These are phyloP conservation scores for Ramalina peruviana DNA, from an alignment of 495 filamentous ascomycete genomes.

Conservation along the genomic window DNA sequence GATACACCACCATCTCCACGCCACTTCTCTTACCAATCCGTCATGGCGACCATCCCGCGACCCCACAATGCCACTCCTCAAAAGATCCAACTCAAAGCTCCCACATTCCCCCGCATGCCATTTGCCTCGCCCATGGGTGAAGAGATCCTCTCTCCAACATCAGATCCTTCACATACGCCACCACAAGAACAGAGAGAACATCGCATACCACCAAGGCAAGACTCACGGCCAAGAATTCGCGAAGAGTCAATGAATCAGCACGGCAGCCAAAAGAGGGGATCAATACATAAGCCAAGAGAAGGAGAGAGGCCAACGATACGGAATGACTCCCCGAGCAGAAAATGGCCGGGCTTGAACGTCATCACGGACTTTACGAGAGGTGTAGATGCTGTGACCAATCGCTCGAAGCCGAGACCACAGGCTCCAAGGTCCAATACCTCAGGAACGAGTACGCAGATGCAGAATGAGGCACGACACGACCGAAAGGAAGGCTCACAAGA, in stretches of 20 bases:
- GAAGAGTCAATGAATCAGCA: background rate
- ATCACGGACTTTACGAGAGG: slow-evolving; percentile 29
- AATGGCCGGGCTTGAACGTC: slow-evolving; percentile 47
- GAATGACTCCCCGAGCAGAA: slow-evolving; percentile 33
- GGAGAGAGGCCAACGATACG: slow-evolving; percentile 23
- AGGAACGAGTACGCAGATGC: background rate
- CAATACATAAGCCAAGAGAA: background rate
- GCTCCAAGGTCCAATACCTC: slow-evolving; percentile 14
- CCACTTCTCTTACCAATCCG: background rate
- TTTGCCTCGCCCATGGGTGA: slow-evolving; percentile 16
- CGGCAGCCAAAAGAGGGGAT: background rate
- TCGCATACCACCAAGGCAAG: background rate
- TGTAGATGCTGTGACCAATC: slow-evolving; percentile 15
- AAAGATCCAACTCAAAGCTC: slow-evolving; percentile 4
- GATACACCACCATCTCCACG: background rate
- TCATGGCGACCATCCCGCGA: slow-evolving; percentile 7
- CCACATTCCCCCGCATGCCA: slow-evolving; percentile 12
- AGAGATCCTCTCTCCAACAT: slow-evolving; percentile 15
- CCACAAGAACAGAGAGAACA: slow-evolving; percentile 5
- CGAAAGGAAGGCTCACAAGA: slow-evolving; percentile 21
- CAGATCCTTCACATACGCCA: slow-evolving; percentile 10
- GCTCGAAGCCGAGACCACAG: slow-evolving; percentile 18
- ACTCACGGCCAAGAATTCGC: background rate
- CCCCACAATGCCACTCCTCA: slow-evolving; percentile 13
- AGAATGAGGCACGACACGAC: slow-evolving; percentile 1